Conservation (phyloP, 2,329 filamentous ascomycete genomes). For the Stenocarpella maydis region DNA sequence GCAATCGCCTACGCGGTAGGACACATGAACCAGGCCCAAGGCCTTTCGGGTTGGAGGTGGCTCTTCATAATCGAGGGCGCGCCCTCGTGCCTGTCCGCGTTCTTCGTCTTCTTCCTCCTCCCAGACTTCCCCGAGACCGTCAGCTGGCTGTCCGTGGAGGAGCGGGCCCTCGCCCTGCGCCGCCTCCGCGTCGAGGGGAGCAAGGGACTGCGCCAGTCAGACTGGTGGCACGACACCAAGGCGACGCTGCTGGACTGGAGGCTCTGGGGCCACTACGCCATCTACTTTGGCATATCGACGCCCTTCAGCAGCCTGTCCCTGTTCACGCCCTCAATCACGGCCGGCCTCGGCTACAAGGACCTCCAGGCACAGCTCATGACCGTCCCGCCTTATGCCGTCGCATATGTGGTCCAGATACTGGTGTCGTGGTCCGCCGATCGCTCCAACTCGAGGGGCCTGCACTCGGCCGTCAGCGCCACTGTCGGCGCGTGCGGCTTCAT, state of each 20-base stretch:
- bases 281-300: conserved; percentile 44
- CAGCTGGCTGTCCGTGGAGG: conserved; percentile 65
- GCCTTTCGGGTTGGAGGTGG: conserved; percentile 71
- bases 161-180: conserved; percentile 61
- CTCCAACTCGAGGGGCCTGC: conserved; percentile 61
- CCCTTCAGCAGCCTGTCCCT: conserved; percentile 48
- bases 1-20: conserved; percentile 75
- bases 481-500: conserved; percentile 62
- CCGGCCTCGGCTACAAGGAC: conserved; percentile 46
- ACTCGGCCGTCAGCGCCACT: conserved; percentile 52
- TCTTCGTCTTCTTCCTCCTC: conserved; percentile 65
- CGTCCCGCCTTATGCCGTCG: conserved; percentile 71
- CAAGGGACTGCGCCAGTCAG: conserved; percentile 65
- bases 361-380: too few relatives aligned
- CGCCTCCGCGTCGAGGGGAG: conserved; percentile 54
- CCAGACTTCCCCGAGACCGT: conserved; percentile 73
- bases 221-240: conserved; percentile 73
- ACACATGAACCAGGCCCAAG: conserved; percentile 69
- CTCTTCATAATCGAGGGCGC: conserved; percentile 61
- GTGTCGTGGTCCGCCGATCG: conserved; percentile 69
- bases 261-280: conserved; percentile 70
- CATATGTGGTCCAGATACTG: conserved; percentile 48
- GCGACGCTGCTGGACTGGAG: conserved; percentile 71
- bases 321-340: conserved; percentile 68
- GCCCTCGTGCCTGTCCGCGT: conserved; percentile 59